phyloP scores from a whole-genome alignment of 805 yeast genomes.

The Debaryomyces hansenii region DNA sequence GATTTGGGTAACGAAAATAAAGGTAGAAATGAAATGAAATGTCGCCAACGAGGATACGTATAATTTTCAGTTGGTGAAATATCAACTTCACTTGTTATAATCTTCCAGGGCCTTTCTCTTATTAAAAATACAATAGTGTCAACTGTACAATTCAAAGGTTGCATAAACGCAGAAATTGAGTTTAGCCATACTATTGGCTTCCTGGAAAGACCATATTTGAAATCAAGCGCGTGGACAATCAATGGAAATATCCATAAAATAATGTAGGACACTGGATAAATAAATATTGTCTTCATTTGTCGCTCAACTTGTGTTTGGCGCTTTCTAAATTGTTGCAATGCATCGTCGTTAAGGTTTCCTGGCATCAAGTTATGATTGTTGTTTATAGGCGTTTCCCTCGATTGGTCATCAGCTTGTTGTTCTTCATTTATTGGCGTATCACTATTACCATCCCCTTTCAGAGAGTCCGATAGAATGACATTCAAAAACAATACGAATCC shows the following conservation, averaged over 20 bases:
- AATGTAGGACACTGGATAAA: slow-evolving; percentile 4
- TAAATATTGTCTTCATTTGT: slow-evolving; percentile 3
- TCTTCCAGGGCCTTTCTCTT: slow-evolving; percentile 3
- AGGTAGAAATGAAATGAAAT: background rate
- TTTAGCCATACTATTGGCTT: slow-evolving; percentile 3
- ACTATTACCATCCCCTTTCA: background rate
- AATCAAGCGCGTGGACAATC: slow-evolving; percentile 1
- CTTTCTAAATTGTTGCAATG: background rate
- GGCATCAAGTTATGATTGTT: background rate
- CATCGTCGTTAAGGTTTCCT: background rate
- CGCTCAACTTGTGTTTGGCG: background rate
- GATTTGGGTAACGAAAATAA: background rate
- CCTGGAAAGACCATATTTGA: background rate
- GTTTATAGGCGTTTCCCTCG: background rate
- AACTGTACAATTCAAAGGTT: slow-evolving; percentile 5
- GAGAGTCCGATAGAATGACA: background rate
- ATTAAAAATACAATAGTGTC: slow-evolving; percentile 2
- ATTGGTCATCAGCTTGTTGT: background rate
- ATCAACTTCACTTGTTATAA: background rate
- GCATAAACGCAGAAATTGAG: slow-evolving; percentile 3
- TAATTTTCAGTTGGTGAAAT: background rate
- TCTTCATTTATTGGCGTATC: background rate
- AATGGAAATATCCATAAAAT: slow-evolving; percentile 3
- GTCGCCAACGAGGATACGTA: background rate
- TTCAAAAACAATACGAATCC: background rate